Evolutionary conservation across 495 filamentous ascomycete genomes (phyloP), one percentile per base, ranked within the genome.

Genomic region (Trichoderma virens): DNA sequence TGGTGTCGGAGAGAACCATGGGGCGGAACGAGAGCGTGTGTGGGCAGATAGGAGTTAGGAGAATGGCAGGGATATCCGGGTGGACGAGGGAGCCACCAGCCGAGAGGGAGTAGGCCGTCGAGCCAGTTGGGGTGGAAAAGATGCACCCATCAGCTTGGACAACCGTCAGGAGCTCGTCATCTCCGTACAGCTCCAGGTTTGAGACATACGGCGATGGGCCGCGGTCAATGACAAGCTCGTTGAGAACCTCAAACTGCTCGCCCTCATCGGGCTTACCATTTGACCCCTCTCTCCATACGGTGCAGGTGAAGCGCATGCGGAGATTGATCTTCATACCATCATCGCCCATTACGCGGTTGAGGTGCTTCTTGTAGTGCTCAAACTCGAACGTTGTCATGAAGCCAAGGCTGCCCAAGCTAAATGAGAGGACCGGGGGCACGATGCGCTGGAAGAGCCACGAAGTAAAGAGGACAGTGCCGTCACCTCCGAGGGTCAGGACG

Each of bases 221-320:
- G 34, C 94, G 89, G 75, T 98, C 94, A 70, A 98, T 96, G 69
- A 98, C 93, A 25, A 98, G 85, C 76, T 98, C 94, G 76, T 98
- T 98, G 56, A 98, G 84, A 14, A 98, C 92, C 73, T 97, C 92
- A 66, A 95, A 97, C 68, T 93, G 91, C 75, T 96, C 92, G 28
- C 84, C 84, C 69, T 90, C 87, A 66, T 88, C 84, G 7, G 87
- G 83, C 45, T 74, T 70, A 27, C 74, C 78, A 0, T 61, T 63
- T 1, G 73, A 68, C n/a, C 76, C 75, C 59, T 79, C 72, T n/a
- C 91, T 87, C 78, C 89, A 96, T 27, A 96, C 90, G 7, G 92
- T 96, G 75, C 93, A 96, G 38, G 93, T 97, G 76, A 98, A 98
- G 63, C 94, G 89, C 91, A 98, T 93, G 67, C 94, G 91, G 69